Evolutionary conservation across 1,284 basidiomycete genomes (phyloP).

Genomic region (Omphalotus olearius): DNA sequence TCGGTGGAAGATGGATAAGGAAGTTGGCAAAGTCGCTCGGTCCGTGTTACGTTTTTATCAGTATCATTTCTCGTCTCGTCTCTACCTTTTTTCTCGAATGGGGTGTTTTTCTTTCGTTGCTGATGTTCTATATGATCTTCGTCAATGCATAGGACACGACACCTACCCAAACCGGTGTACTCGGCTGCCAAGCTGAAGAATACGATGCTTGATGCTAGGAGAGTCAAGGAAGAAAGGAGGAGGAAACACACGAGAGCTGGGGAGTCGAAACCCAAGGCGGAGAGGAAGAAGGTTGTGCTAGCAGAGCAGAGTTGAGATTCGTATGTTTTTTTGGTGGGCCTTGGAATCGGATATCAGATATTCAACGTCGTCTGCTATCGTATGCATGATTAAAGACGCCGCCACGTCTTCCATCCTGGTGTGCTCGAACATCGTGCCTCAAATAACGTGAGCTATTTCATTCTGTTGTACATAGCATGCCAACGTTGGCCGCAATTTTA

Average conservation of each 20-base stretch:
- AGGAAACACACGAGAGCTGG: constrained; percentile 85
- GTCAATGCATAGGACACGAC: constrained; percentile 56
- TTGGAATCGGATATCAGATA: too few relatives aligned
- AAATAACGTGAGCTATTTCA: too few relatives aligned
- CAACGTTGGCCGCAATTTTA: too few relatives aligned
- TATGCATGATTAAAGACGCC: too few relatives aligned
- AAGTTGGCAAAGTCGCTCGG: constrained; percentile 83
- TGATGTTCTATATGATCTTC: neutral
- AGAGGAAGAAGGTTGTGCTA: constrained; percentile 83
- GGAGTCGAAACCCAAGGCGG: constrained; percentile 86
- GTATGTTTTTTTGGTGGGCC: too few relatives aligned
- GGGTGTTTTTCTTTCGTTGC: neutral
- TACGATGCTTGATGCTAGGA: constrained; percentile 88
- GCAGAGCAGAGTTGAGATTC: constrained; percentile 54
- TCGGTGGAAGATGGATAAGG: constrained; percentile 83
- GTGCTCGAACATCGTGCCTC: too few relatives aligned
- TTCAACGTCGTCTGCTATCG: too few relatives aligned
- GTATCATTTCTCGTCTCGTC: neutral
- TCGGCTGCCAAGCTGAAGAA: constrained; percentile 85
- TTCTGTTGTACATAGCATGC: too few relatives aligned
- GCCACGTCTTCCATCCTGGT: too few relatives aligned
- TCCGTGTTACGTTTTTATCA: constrained; percentile 31
- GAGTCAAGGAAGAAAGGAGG: constrained; percentile 92
- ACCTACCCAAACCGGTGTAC: constrained; percentile 89
- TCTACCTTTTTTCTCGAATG: too few relatives aligned